These are phyloP conservation scores for Drechslera avenae DNA, from an alignment of 2,329 filamentous ascomycete genomes.

Conservation along the genomic window DNA sequence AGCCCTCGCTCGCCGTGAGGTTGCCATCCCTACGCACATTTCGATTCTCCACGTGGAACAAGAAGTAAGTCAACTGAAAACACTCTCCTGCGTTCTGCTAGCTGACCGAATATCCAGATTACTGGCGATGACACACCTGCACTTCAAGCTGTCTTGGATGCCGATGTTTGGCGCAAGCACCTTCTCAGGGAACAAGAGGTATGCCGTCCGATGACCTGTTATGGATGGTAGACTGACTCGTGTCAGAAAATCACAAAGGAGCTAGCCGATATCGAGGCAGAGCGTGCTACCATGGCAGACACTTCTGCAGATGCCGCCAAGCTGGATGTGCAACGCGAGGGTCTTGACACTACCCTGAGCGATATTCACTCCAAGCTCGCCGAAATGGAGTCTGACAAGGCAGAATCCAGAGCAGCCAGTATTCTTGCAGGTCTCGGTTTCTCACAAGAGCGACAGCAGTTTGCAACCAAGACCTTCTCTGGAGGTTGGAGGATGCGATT, in stretches of 20 bases:
- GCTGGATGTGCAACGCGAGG: conserved; percentile 86
- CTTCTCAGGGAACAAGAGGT: conserved; percentile 85
- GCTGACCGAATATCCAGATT: conserved; percentile 61
- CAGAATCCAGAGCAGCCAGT: conserved; percentile 90
- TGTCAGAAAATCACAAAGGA: conserved; percentile 73
- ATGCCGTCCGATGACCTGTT: conserved; percentile 42
- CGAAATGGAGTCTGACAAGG: conserved; percentile 99
- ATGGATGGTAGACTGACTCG: conserved; percentile 14
- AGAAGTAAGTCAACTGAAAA: conserved; percentile 65
- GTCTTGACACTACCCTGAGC: conserved; percentile 84
- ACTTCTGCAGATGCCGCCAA: conserved; percentile 86
- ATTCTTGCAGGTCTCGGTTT: conserved; percentile 97
- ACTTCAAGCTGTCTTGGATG: conserved; percentile 91
- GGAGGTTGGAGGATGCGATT: conserved; percentile 99
- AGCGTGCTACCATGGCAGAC: conserved; percentile 81
- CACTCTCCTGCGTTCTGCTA: background rate
- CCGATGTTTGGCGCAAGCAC: conserved; percentile 98
- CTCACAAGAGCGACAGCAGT: conserved; percentile 89
- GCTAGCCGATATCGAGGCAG: conserved; percentile 75
- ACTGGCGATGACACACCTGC: conserved; percentile 94
- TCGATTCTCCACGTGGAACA: conserved; percentile 99
- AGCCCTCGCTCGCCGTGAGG: conserved; percentile 88
- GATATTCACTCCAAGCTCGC: conserved; percentile 91
- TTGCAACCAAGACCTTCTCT: conserved; percentile 95
- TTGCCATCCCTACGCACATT: conserved; percentile 94